Conservation (phyloP, 2,329 filamentous ascomycete species). For the Sporothrix luriei region DNA sequence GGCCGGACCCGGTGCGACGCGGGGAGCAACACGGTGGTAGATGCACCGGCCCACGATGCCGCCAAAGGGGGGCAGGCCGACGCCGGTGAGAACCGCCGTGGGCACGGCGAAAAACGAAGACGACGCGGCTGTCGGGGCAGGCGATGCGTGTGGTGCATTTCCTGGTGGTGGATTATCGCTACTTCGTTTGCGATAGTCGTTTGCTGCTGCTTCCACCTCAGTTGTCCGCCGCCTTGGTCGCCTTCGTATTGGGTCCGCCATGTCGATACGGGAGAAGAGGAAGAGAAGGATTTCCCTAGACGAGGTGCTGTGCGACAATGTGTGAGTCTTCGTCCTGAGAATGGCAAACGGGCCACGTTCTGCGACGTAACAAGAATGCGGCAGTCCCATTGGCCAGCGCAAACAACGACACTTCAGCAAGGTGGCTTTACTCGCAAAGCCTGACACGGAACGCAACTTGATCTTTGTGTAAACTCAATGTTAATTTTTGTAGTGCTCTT, state of each 20-base stretch:
- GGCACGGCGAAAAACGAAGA: slow-evolving; percentile 31
- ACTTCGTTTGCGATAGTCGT: background rate
- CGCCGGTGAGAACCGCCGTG: slow-evolving; percentile 8
- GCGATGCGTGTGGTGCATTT: background rate
- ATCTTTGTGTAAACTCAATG: background rate
- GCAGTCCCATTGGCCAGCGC: background rate
- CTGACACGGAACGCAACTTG: background rate
- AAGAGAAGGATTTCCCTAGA: background rate
- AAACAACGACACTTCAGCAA: background rate
- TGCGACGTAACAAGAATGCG: background rate
- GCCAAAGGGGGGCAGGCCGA: slow-evolving; percentile 12
- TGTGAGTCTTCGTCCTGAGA: background rate
- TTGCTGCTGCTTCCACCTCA: too few relatives aligned
- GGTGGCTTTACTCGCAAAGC: background rate
- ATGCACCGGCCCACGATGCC: background rate
- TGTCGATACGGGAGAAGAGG: background rate
- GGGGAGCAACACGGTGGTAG: background rate
- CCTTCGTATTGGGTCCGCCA: background rate
- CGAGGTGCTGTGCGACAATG: too few relatives aligned
- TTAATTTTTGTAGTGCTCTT: background rate
- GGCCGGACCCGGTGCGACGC: background rate
- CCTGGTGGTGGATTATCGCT: background rate
- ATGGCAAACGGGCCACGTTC: background rate
- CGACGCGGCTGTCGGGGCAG: background rate
- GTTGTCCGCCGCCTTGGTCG: background rate